A percentile compares a stretch with the other conserved stretches of the same genome.
These are phyloP conservation scores for Irpex sp. DNA, from an alignment of 1,284 basidiomycete species.

Conservation along the genomic window DNA sequence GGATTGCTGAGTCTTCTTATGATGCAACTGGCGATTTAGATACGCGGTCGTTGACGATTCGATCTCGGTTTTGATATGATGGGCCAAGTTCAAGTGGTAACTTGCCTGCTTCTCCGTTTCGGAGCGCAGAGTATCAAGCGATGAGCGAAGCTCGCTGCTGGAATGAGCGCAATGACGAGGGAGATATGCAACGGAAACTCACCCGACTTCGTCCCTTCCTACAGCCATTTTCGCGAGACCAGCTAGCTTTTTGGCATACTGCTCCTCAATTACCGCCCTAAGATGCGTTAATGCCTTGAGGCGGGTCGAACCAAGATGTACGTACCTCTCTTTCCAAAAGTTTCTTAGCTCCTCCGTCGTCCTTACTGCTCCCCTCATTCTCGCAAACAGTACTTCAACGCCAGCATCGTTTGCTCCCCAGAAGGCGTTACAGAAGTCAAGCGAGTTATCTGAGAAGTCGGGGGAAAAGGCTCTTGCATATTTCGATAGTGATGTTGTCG, in stretches of 20 bases:
- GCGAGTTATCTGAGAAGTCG: slow-evolving; percentile 42
- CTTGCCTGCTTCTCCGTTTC: slow-evolving; percentile 85
- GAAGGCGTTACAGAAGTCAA: slow-evolving; percentile 96
- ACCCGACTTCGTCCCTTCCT: slow-evolving; percentile 92
- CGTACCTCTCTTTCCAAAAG: slow-evolving; percentile 89
- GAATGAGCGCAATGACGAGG: slow-evolving; percentile 1
- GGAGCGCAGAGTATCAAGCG: slow-evolving; percentile 72
- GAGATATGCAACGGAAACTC: slow-evolving; percentile 26
- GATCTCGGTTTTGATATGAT: slow-evolving; percentile 76
- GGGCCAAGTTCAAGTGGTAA: slow-evolving; percentile 66
- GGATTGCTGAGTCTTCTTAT: slow-evolving; percentile 71
- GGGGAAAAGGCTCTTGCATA: slow-evolving; percentile 57
- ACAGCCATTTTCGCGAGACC: slow-evolving; percentile 79
- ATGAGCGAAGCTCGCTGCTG: slow-evolving; percentile 70
- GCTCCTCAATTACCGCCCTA: slow-evolving; percentile 88
- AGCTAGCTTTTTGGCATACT: slow-evolving; percentile 85
- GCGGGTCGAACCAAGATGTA: neutral
- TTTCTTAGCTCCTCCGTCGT: slow-evolving; percentile 86
- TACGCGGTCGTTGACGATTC: slow-evolving; percentile 71
- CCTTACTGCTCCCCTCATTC: slow-evolving; percentile 82
- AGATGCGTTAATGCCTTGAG: neutral
- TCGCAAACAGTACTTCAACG: slow-evolving; percentile 85
- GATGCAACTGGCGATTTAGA: slow-evolving; percentile 62
- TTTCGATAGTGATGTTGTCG: slow-evolving; percentile 69
- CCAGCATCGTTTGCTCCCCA: slow-evolving; percentile 88